Percentiles rank a stretch among this genome's conserved stretches.
These are phyloP conservation scores for Trichosanthes cucumerina DNA, from an alignment of 306 rosid genomes.

Conservation along the genomic window DNA sequence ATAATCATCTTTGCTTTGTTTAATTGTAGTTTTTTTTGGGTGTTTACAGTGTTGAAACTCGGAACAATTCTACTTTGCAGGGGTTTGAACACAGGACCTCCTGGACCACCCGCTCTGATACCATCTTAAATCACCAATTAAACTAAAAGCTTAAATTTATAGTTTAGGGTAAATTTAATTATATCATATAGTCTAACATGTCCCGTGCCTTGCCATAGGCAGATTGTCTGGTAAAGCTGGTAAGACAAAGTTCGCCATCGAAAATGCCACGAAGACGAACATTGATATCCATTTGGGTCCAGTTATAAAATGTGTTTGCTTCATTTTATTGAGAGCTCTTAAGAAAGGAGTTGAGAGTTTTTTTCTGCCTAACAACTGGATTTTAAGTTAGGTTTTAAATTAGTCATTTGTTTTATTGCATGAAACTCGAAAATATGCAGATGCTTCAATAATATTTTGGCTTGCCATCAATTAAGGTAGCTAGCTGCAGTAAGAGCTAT, in stretches of 20 bases:
- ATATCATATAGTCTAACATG: too few species aligned
- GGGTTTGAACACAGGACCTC: too few species aligned
- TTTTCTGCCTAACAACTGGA: background rate
- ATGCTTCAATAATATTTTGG: background rate
- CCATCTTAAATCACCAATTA: too few species aligned
- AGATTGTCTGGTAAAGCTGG: slow-evolving; percentile 85
- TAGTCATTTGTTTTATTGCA: background rate
- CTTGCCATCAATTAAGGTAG: background rate
- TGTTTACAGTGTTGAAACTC: background rate
- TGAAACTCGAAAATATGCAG: background rate
- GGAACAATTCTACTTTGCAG: slow-evolving; percentile 15
- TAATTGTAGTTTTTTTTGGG: background rate
- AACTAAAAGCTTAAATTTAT: too few species aligned
- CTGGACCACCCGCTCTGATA: too few species aligned
- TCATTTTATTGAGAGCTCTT: background rate
- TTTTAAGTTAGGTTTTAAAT: background rate
- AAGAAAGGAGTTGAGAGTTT: background rate
- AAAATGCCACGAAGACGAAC: slow-evolving; percentile 68
- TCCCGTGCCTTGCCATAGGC: slow-evolving; percentile 87
- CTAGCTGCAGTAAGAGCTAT: background rate
- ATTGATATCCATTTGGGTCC: background rate
- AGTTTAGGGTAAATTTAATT: too few species aligned
- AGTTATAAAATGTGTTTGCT: background rate
- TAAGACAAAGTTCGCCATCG: slow-evolving; percentile 80
- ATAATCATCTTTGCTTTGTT: background rate